phyloP scores from a whole-genome alignment of 2,329 filamentous ascomycete genomes.

The Neurospora sp. region DNA sequence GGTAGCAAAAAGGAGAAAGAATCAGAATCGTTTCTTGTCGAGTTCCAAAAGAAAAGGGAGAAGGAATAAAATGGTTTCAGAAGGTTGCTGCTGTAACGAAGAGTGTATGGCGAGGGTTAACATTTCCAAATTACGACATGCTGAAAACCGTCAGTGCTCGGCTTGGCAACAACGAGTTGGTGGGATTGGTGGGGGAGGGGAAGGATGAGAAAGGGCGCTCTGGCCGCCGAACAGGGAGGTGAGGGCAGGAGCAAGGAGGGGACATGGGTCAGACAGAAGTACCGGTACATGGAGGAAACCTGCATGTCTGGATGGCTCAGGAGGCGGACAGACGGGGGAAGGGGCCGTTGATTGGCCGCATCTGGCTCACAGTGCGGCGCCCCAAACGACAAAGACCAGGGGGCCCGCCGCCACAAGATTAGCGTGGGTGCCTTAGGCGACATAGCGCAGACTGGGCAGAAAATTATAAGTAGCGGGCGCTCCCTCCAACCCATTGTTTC shows the following conservation, averaged over 20 bases:
- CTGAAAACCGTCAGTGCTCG: not conserved
- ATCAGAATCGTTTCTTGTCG: not conserved
- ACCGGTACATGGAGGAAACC: slow-evolving; percentile 11
- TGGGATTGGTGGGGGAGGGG: not conserved
- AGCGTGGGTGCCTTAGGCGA: slow-evolving; percentile 34
- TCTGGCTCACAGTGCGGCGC: slow-evolving; percentile 22
- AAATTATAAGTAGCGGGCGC: slow-evolving; percentile 48
- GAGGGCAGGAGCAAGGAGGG: slow-evolving; percentile 1
- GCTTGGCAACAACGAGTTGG: not conserved
- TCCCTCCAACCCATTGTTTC: slow-evolving; percentile 43
- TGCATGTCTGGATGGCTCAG: slow-evolving; percentile 8
- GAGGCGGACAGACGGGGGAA: slow-evolving; percentile 7
- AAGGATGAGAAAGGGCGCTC: not conserved
- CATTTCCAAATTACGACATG: not conserved
- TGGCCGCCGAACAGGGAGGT: not conserved
- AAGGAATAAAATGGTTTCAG: not conserved
- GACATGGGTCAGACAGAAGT: slow-evolving; percentile 5
- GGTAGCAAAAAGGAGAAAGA: not conserved
- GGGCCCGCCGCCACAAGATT: slow-evolving; percentile 32
- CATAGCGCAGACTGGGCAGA: slow-evolving; percentile 18
- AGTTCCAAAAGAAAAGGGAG: not conserved
- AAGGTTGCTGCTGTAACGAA: not conserved
- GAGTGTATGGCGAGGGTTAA: not conserved
- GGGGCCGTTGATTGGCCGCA: slow-evolving; percentile 29
- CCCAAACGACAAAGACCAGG: slow-evolving; percentile 30